phyloP scores from a whole-genome alignment of 352 stramenopile species.

The Peronospora destructor region DNA sequence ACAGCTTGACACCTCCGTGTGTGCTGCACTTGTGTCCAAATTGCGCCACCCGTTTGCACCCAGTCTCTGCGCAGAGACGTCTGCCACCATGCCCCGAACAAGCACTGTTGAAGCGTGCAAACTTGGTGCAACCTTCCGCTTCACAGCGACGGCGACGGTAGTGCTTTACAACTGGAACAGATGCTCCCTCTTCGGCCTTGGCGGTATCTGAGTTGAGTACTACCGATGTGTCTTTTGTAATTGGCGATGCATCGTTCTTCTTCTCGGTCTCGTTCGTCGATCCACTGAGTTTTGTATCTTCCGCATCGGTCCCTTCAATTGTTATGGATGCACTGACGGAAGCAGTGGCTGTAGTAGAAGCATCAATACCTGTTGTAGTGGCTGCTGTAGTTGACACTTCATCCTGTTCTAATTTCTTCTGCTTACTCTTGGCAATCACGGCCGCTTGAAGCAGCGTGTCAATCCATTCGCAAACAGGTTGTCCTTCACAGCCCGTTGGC shows the following conservation, averaged over 20 bases:
- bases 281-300: constrained; percentile 1
- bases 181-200: constrained; percentile 1
- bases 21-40: constrained; percentile 79
- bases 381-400: constrained; percentile 6
- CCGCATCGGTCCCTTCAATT: neutral
- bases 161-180: constrained; percentile 28
- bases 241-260: neutral
- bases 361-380: neutral
- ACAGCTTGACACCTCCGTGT: constrained; percentile 74
- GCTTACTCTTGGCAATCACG: constrained; percentile 63
- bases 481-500: constrained; percentile 15
- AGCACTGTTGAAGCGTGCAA: constrained; percentile 72
- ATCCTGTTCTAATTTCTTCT: constrained; percentile 14
- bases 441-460: constrained; percentile 71
- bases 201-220: neutral
- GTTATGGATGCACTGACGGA: constrained; percentile 1
- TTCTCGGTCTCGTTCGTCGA: constrained; percentile 3
- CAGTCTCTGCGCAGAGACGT: constrained; percentile 63
- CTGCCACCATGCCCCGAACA: constrained; percentile 65
- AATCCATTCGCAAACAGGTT: constrained; percentile 67
- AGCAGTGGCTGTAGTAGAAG: neutral
- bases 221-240: constrained; percentile 4
- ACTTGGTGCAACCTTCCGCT: constrained; percentile 61
- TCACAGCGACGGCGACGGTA: constrained; percentile 63
- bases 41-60: constrained; percentile 61